A percentile compares a stretch with the other conserved stretches of the same genome.
Evolutionary conservation across 345 rosid genomes (phyloP).

Genomic region (Syzygium aromaticum): DNA sequence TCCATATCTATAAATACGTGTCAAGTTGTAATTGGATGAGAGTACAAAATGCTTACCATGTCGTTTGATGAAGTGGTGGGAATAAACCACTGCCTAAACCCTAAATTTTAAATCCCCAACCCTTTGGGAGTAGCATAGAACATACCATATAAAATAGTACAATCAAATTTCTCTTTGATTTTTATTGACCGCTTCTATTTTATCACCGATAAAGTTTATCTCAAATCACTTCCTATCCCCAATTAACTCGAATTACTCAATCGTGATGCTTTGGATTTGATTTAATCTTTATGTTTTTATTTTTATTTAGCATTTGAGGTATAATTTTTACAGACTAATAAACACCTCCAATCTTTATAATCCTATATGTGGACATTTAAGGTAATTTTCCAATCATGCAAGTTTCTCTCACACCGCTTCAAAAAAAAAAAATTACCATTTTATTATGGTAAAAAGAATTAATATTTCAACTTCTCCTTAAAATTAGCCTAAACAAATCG

Average conservation of each 20-base stretch:
- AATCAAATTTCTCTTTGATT: not conserved
- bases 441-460: not conserved
- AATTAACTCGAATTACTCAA: not conserved
- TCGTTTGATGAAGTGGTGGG: accelerated
- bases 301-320: not conserved
- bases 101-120: too few species aligned
- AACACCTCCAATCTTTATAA: not conserved
- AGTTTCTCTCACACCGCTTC: not conserved
- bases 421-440: not conserved
- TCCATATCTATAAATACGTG: not conserved
- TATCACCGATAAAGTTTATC: not conserved
- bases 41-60: accelerated
- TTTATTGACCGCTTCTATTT: not conserved
- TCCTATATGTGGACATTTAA: not conserved
- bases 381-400: not conserved
- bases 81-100: not conserved
- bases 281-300: not conserved
- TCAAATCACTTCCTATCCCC: not conserved
- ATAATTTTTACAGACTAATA: not conserved
- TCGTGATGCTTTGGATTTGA: not conserved
- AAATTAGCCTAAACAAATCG: not conserved
- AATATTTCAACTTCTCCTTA: not conserved
- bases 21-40: accelerated
- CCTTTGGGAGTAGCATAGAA: not conserved
- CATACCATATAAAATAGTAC: not conserved